phyloP scores from a whole-genome alignment of 2,329 filamentous ascomycete species.

The Knoxdaviesia proteae region DNA sequence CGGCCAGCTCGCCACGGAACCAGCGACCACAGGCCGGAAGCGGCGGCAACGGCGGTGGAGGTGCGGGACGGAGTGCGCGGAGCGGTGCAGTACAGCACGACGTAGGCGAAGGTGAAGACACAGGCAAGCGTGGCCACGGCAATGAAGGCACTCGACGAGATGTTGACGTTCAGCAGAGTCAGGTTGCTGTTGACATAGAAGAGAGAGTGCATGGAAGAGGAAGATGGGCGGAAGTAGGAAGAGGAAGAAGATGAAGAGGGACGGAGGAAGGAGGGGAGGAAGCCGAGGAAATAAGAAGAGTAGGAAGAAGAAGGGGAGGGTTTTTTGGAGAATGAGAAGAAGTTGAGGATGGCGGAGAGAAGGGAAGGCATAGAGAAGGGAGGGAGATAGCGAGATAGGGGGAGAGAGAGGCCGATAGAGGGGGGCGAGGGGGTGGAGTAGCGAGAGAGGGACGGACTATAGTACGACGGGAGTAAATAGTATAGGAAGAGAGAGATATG shows the following conservation, averaged over 20 bases:
- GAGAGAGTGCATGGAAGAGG: conserved; percentile 31
- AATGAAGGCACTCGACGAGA: conserved; percentile 36
- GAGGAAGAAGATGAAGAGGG: neutral
- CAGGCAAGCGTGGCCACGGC: conserved; percentile 27
- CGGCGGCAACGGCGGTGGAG: conserved; percentile 3
- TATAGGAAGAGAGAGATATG: neutral
- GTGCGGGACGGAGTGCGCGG: conserved; percentile 1
- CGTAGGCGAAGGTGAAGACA: conserved; percentile 28
- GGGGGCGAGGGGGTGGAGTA: neutral
- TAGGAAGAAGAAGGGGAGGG: neutral
- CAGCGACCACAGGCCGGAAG: conserved; percentile 3
- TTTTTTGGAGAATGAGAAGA: conserved; percentile 13
- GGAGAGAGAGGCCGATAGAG: neutral
- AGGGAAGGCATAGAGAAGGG: neutral
- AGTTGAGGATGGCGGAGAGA: neutral
- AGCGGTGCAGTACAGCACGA: conserved; percentile 6
- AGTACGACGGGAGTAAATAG: neutral
- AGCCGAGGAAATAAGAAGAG: neutral
- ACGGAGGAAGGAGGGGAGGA: neutral
- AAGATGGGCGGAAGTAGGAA: neutral
- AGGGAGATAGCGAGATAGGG: neutral
- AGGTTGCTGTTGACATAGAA: conserved; percentile 41
- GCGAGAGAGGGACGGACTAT: conserved; percentile 1
- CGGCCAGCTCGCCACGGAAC: neutral
- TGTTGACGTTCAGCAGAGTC: conserved; percentile 35